Evolutionary conservation across 768 basidiomycete species (phyloP), one percentile per base, ranked within the genome.

Genomic region (Leccinum pellstonianum): DNA sequence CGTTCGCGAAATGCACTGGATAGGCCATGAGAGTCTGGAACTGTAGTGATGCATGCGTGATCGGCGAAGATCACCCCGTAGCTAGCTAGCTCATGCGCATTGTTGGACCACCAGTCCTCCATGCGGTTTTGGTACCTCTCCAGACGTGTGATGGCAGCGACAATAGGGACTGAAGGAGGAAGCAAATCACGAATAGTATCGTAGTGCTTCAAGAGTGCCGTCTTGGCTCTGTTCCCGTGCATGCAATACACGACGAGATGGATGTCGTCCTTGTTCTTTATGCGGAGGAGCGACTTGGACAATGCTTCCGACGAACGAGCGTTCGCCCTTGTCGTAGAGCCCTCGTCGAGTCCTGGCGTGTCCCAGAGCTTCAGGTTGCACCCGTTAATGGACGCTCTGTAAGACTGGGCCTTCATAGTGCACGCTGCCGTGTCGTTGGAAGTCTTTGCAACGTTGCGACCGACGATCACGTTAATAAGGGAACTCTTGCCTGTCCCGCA

Each of bases 401-500:
- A 62, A 3, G 48, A 54, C 35, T 50, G 41, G 15, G 41, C 21
- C 35, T 48, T 19, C 11, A 54, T 31, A 15, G 70, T 72, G 54
- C 68, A 65, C 21, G 63, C 56, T 4, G 27, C 6, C n/a, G 70
- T 50, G 47, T 70, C 68, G 43, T 60, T 62, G 31, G 68, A 70
- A 14, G 66, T 62, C 11, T 54, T 52, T 29, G 66, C 62, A 3
- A 62, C 37, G 27, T 65, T 31, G 49, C 23, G 37, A 1, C 61
- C 60, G 0, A 63, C 12, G 41, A 68, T 61, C 9, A 70, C 47
- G 47, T 72, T 72, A 5, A 72, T 55, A 19, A 72, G 52, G 15
- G 65, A 72, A 5, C 70, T 71, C 41, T 72, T 68, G 41, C 70
- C 68, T 27, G 52, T 58, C 15, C 67, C 69, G 4, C 63, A 63